Evolutionary conservation across 352 stramenopile species (phyloP).

Genomic region (Globisporangium recalcitrans): DNA sequence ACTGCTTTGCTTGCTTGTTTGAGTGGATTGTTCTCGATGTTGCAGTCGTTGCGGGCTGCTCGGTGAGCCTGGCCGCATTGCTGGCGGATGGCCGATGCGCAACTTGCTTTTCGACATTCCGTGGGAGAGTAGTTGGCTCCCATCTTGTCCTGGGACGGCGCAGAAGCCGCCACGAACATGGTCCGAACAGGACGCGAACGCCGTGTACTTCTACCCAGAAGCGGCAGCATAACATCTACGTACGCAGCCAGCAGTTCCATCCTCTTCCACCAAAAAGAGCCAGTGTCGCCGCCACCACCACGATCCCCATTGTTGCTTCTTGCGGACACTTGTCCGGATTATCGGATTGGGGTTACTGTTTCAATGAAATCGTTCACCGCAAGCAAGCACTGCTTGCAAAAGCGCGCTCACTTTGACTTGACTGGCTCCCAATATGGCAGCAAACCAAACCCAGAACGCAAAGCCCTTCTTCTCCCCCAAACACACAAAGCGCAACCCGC

Average conservation of each 20-base stretch:
- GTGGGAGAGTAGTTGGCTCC: constrained; percentile 1
- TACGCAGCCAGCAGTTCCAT: too few species aligned
- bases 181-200: constrained; percentile 3
- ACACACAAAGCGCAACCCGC: too few species aligned
- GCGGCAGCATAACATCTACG: not conserved
- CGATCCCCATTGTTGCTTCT: not conserved
- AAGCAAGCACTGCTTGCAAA: not conserved
- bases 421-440: not conserved
- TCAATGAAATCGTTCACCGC: not conserved
- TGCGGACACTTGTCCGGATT: not conserved
- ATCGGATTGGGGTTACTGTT: not conserved
- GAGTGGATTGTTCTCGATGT: not conserved
- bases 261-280: constrained; percentile 11
- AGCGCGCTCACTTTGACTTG: not conserved
- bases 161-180: constrained; percentile 5
- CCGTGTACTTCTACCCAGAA: not conserved
- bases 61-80: not conserved
- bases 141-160: not conserved
- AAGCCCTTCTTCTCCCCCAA: not conserved
- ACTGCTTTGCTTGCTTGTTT: not conserved
- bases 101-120: not conserved
- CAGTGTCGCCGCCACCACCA: too few species aligned
- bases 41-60: not conserved
- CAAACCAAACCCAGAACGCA: too few species aligned
- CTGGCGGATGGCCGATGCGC: too few species aligned